Evolutionary conservation across 805 yeast genomes (phyloP).

Genomic region (Kluyveromyces siamensis): DNA sequence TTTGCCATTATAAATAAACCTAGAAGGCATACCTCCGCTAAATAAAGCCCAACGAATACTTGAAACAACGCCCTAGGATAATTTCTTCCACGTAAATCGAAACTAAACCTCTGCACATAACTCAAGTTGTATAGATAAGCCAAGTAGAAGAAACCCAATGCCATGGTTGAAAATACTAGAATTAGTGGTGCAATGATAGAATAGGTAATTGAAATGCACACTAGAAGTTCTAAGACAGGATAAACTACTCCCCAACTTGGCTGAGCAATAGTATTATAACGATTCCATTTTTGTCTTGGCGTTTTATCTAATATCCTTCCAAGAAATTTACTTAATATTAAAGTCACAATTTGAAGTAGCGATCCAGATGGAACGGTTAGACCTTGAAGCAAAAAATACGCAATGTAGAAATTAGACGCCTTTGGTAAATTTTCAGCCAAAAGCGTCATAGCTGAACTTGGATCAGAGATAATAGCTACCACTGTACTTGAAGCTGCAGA

Average conservation of each 20-base stretch:
- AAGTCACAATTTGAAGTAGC: conserved; percentile 63
- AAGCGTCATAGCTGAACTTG: conserved; percentile 61
- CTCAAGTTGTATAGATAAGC: conserved; percentile 56
- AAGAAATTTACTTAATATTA: conserved; percentile 62
- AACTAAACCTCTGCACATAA: conserved; percentile 51
- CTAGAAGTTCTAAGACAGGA: conserved; percentile 68
- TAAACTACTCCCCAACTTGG: conserved; percentile 78
- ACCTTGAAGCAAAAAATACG: conserved; percentile 76
- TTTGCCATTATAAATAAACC: conserved; percentile 71
- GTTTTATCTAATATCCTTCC: conserved; percentile 71
- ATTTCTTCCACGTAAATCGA: conserved; percentile 62
- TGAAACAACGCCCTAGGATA: conserved; percentile 68
- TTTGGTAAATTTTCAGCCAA: conserved; percentile 75
- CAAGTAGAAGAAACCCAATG: conserved; percentile 46
- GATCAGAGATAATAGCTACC: conserved; percentile 56
- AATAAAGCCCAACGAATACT: conserved; percentile 59
- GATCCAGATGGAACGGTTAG: conserved; percentile 68
- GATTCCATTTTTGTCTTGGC: conserved; percentile 86
- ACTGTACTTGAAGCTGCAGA: conserved; percentile 77
- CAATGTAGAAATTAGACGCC: conserved; percentile 83
- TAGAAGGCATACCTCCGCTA: conserved; percentile 59
- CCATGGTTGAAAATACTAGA: conserved; percentile 54
- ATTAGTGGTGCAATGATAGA: conserved; percentile 72
- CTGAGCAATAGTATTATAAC: conserved; percentile 52
- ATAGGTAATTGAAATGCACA: conserved; percentile 65